Base-by-base conservation (phyloP, 129 eudicot species). In the Flaveria brownii region DNA sequence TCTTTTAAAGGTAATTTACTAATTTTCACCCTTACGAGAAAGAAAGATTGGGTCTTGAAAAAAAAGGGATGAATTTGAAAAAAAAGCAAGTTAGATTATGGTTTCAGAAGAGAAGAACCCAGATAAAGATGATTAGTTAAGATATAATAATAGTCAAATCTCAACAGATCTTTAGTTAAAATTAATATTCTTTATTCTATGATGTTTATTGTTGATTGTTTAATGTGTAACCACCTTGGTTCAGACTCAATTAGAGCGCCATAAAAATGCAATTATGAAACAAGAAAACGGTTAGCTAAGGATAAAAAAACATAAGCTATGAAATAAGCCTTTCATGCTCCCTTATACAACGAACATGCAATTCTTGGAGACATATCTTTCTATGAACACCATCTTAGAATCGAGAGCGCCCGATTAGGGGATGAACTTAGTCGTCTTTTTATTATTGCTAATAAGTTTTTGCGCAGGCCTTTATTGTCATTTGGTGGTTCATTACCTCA, bases 21-120 rank as follows among this genome's bases (percentile, higher is more conserved):
- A 25, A 90, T 74, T 88, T 92, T 43, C 96, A 89, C 65, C 97
- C 97, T 62, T 91, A 92, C 81, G 96, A 92, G 83, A 89, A 86
- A 67, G 89, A 79, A 82, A 82, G 97, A 20, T 20, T 20, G 22
- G 22, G 22, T 50, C 88, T 92, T 69, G 96, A 91, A 14, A 86
- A 83, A 86, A 86, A 77, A 25, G 0, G 26, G 65, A 81, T 92
- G 57, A 72, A 79, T 76, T 82, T 92, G 90, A 93, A 87, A 76
- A 83, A 81, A 89, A 80, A 67, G 0, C 96, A 92, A 81, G 97
- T 89, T 54, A 87, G 89, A 64, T 89, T 87, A 80, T 92, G 97
- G 97, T 92, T 92, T 80, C 96, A 89, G 63, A 89, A 92, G 70
- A 80, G 96, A 78, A 82, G 97, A 75, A 89, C 93, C 42, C 96